These are phyloP conservation scores for Tolypocladium capitatum DNA, from an alignment of 2,329 filamentous ascomycete genomes.

Conservation along the genomic window DNA sequence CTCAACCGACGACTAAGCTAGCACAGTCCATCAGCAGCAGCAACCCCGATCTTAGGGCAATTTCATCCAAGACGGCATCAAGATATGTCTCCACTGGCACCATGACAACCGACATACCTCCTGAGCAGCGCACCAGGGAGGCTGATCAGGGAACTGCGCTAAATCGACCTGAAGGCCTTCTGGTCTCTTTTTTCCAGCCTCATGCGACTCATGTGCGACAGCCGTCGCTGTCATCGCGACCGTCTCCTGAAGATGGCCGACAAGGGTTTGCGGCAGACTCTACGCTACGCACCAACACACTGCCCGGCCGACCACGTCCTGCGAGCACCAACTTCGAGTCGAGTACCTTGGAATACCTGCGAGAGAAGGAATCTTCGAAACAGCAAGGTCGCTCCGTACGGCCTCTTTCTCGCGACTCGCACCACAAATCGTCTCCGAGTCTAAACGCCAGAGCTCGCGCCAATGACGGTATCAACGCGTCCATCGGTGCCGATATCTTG, in stretches of 20 bases:
- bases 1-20: constrained; percentile 39
- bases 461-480: constrained; percentile 29
- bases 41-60: constrained; percentile 47
- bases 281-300: constrained; percentile 13
- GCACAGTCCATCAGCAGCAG: constrained; percentile 41
- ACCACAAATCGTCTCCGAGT: constrained; percentile 26
- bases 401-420: constrained; percentile 7
- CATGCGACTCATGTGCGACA: constrained; percentile 12
- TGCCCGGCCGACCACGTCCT: constrained; percentile 49
- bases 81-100: constrained; percentile 52
- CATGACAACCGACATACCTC: constrained; percentile 54
- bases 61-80: constrained; percentile 30
- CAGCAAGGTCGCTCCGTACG: constrained; percentile 17
- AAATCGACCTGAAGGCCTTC: constrained; percentile 1
- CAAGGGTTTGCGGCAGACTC: constrained; percentile 9
- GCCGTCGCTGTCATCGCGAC: constrained; percentile 7
- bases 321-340: constrained; percentile 73
- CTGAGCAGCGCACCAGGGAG: constrained; percentile 25
- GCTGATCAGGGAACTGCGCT: constrained; percentile 8
- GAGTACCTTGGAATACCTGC: constrained; percentile 62
- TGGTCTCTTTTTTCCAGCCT: constrained; percentile 6
- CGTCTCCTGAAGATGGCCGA: constrained; percentile 10
- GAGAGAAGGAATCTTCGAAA: constrained; percentile 53
- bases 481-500: constrained; percentile 66
- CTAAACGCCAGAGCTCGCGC: constrained; percentile 18